Percentiles rank a stretch among this genome's conserved stretches.
phyloP scores from a whole-genome alignment of 257 asterid species.

The Ilex aquifolium region DNA sequence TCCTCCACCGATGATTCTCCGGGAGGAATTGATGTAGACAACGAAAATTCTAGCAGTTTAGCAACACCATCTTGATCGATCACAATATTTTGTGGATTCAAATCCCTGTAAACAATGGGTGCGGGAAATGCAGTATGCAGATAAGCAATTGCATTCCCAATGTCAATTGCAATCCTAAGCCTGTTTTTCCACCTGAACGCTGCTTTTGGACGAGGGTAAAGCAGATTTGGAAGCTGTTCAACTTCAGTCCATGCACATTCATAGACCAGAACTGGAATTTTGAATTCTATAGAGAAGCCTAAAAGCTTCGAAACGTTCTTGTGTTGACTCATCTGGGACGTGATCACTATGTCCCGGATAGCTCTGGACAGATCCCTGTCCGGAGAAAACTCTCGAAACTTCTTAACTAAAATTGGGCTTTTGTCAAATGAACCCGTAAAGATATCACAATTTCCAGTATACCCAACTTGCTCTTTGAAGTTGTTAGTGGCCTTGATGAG shows the following conservation, averaged over 20 bases:
- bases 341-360: slow-evolving; percentile 13
- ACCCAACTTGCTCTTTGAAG: neutral
- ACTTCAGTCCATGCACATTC: neutral
- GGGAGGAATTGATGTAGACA: slow-evolving; percentile 13
- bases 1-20: slow-evolving; percentile 11
- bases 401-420: neutral
- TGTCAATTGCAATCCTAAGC: slow-evolving; percentile 2
- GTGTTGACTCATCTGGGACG: slow-evolving; percentile 19
- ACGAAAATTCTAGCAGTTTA: slow-evolving; percentile 9
- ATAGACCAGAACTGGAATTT: slow-evolving; percentile 10
- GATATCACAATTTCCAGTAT: too few species aligned
- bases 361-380: too few species aligned
- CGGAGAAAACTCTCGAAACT: too few species aligned
- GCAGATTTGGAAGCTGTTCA: too few species aligned
- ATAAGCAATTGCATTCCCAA: neutral
- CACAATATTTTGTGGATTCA: slow-evolving; percentile 4
- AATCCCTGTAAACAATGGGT: slow-evolving; percentile 10
- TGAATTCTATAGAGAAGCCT: slow-evolving; percentile 10
- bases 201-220: neutral
- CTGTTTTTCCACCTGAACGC: slow-evolving; percentile 8
- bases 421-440: too few species aligned
- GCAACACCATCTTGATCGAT: slow-evolving; percentile 10
- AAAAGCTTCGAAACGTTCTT: slow-evolving; percentile 11
- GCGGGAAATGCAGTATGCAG: slow-evolving; percentile 13
- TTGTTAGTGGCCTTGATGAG: neutral